A percentile compares a stretch with the other conserved stretches of the same genome.
These are phyloP conservation scores for Phaeosphaeriaceae sp. DNA, from an alignment of 2,329 filamentous ascomycete genomes.

Conservation along the genomic window DNA sequence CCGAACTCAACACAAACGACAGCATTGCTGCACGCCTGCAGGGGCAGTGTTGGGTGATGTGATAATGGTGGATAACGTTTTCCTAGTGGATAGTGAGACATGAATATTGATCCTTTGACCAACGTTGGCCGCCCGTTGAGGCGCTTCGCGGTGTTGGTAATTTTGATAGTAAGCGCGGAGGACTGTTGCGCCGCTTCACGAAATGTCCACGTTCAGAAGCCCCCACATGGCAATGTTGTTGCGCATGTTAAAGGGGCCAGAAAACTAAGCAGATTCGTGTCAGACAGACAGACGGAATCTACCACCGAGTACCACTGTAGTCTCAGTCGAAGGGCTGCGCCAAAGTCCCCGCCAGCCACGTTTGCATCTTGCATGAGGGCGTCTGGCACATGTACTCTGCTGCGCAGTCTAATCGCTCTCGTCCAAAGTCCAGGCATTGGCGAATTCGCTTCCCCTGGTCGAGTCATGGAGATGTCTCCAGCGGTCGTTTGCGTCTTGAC, in stretches of 20 bases:
- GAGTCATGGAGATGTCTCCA: slow-evolving; percentile 1
- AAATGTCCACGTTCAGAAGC: slow-evolving; percentile 1
- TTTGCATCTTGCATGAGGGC: neutral
- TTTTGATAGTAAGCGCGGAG: slow-evolving; percentile 37
- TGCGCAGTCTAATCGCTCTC: neutral
- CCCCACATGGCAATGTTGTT: slow-evolving; percentile 12
- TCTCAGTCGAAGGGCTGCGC: neutral
- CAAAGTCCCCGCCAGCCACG: neutral
- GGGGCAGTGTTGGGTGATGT: slow-evolving; percentile 26
- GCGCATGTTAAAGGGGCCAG: neutral
- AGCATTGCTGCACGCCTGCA: slow-evolving; percentile 17
- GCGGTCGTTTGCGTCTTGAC: slow-evolving; percentile 5
- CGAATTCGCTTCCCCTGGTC: slow-evolving; percentile 6
- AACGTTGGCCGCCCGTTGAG: slow-evolving; percentile 13
- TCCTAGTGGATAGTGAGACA: slow-evolving; percentile 23
- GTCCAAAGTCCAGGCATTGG: neutral
- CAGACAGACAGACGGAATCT: neutral
- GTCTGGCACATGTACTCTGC: neutral
- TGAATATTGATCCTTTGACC: slow-evolving; percentile 24
- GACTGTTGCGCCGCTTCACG: slow-evolving; percentile 23
- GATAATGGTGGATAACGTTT: slow-evolving; percentile 13
- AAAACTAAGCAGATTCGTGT: neutral
- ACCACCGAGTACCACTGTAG: neutral
- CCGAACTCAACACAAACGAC: slow-evolving; percentile 5
- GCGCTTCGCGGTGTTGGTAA: slow-evolving; percentile 20